phyloP scores from a whole-genome alignment of 1,139 yeast genomes.

The Magnusiomyces ingens region DNA sequence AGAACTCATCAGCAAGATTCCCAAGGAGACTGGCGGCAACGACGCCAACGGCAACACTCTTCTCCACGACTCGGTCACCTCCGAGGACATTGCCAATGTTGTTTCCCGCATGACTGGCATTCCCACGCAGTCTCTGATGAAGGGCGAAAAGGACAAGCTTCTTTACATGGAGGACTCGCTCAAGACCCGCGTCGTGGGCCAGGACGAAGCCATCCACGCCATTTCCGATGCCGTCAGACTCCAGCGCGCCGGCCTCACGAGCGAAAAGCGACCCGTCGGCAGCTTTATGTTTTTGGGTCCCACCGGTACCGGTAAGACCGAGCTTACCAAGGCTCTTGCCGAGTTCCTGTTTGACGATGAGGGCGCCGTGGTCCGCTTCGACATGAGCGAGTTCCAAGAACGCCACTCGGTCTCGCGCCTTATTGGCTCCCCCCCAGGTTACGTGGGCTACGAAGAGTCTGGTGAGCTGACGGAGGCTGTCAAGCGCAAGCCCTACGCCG shows the following conservation, averaged over 20 bases:
- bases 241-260: conserved; percentile 93
- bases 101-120: conserved; percentile 94
- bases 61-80: conserved; percentile 85
- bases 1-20: conserved; percentile 57
- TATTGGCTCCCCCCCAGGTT: conserved; percentile 97
- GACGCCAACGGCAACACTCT: conserved; percentile 33
- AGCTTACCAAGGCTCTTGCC: conserved; percentile 84
- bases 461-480: conserved; percentile 97
- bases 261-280: conserved; percentile 91
- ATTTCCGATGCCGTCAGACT: conserved; percentile 91
- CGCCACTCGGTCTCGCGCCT: conserved; percentile 83
- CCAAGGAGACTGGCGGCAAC: conserved; percentile 34
- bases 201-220: conserved; percentile 86
- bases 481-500: conserved; percentile 89
- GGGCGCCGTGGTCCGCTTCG: conserved; percentile 78
- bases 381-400: conserved; percentile 97
- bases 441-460: conserved; percentile 87
- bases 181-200: conserved; percentile 80
- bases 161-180: conserved; percentile 79
- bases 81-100: conserved; percentile 89
- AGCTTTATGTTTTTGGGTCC: conserved; percentile 95
- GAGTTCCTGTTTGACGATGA: conserved; percentile 88
- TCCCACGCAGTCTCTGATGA: conserved; percentile 84
- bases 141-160: conserved; percentile 89
- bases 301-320: conserved; percentile 97